Base-by-base conservation (phyloP, 305 asterid genomes). In the Petunia hybrid region DNA sequence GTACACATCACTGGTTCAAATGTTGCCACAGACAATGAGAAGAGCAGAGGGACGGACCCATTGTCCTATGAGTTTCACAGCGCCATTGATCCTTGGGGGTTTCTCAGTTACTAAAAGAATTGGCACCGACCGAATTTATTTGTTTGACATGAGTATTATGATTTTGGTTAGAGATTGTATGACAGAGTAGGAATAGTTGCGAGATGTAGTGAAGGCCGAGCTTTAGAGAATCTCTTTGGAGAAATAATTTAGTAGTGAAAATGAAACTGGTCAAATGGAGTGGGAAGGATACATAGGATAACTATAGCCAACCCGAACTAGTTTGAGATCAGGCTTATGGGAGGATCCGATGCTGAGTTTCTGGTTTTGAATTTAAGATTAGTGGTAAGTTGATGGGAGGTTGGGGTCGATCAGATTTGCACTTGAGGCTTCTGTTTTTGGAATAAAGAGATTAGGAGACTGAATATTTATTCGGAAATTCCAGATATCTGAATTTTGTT, bases 131-230 rank as follows among this genome's bases (percentile, higher is more conserved):
- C 35, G 76, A 22, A 31, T 43, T 45, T 43, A 71, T 71, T 48
- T 48, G 13, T 46, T 70, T 46, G 60, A 46, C 31, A 2, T 41
- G 77, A 46, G 60, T 48, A 2, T 10, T 16, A 43, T 69, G 43
- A 4, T 10, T 71, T 71, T 71, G 62, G 77, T 71, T 48, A 10
- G 45, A 31, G 61, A 71, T 48, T 46, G 77, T 48, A 71, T 35
- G 62, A 5, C 10, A 48, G 61, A 31, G 77, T 70, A 31, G 77
- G 61, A 31, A 46, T 46, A 70, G 60, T 31, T 45, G 57, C 48
- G 77, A 46, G 77, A 71, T 71, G 45, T 71, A 46, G 61, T 70
- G 61, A 46, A 9, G 5, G 31, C 60, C 31, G 10, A 31, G 61
- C 35, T 46, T 48, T 46, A 12, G 36, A 46, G 60, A 71, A 31